phyloP scores from a whole-genome alignment of 164 flowering plant genomes.

The Litsea cubeba region DNA sequence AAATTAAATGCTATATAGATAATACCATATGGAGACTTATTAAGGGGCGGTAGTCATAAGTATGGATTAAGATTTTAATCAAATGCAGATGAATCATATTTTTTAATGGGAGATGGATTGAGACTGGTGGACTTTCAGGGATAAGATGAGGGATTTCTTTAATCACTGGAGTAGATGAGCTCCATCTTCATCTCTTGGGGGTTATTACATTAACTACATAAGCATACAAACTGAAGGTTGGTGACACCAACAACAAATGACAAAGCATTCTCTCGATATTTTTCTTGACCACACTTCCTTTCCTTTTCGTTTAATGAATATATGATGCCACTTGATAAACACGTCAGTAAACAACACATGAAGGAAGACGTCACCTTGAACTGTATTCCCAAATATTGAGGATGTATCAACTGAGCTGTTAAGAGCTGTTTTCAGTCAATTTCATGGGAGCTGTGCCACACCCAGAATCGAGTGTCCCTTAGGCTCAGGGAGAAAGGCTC shows the following conservation, averaged over 20 bases:
- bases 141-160: background rate
- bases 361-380: too few species aligned
- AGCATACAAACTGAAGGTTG: background rate
- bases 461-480: too few species aligned
- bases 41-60: too few species aligned
- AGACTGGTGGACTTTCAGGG: background rate
- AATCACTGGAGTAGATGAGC: background rate
- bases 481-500: too few species aligned
- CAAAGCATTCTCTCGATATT: background rate
- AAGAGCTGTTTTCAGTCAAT: too few species aligned
- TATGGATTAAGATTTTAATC: too few species aligned
- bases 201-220: background rate
- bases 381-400: too few species aligned
- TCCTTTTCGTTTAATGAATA: background rate
- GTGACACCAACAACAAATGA: background rate
- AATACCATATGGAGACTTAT: too few species aligned
- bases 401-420: too few species aligned
- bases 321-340: background rate
- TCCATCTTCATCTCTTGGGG: background rate
- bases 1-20: too few species aligned
- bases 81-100: too few species aligned
- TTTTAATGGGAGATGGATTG: background rate
- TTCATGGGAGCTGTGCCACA: too few species aligned
- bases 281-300: background rate
- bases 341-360: background rate